A percentile compares a stretch with the other conserved stretches of the same genome.
Conservation (phyloP, 371 early-diverging fungal species). For the Choanephora cucurbitarum region DNA sequence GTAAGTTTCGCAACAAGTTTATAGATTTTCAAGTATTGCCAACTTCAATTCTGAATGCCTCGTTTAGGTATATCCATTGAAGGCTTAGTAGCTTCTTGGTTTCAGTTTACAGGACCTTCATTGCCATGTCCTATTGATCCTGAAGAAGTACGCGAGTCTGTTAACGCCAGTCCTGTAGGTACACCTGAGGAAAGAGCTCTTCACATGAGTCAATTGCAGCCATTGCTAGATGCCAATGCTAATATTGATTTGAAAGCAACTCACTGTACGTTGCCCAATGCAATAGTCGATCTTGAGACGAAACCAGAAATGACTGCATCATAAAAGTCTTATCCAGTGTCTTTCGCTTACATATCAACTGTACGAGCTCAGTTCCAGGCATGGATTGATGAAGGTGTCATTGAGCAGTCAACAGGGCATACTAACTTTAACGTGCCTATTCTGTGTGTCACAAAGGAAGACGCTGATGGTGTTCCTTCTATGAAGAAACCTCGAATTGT, state of each 20-base stretch:
- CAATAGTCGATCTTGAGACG: neutral
- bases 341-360: neutral
- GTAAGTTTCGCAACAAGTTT: too few species aligned
- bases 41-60: too few species aligned
- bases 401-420: neutral
- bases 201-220: neutral
- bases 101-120: neutral
- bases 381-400: neutral
- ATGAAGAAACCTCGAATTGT: slow-evolving; percentile 8
- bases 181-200: neutral
- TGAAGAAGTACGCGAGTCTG: neutral
- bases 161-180: neutral
- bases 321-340: neutral
- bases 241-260: neutral
- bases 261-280: neutral
- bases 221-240: neutral
- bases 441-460: neutral
- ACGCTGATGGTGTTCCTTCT: neutral
- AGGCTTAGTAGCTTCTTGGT: slow-evolving; percentile 1
- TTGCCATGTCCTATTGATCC: slow-evolving; percentile 8
- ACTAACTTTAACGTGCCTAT: neutral
- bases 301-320: neutral
- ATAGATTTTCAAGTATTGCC: too few species aligned
- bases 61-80: neutral
- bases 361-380: neutral